Evolutionary conservation across 1,139 yeast species (phyloP), one percentile per base, ranked within the genome.

Genomic region (Blastobotrys capitulatus): DNA sequence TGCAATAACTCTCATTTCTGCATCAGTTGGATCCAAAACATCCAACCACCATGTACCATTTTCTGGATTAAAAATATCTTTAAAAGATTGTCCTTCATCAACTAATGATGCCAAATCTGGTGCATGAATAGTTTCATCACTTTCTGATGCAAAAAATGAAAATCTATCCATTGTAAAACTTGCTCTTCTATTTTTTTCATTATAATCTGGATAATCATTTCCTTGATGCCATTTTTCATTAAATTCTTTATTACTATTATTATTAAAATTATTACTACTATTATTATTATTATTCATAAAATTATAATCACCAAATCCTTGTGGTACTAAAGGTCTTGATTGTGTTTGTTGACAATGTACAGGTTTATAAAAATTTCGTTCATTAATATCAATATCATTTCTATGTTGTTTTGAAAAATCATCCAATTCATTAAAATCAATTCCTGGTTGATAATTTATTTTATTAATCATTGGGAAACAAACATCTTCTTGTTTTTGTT

Each of bases 1-100:
- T 26, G 95, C 82, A 15, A 92, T 63, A 0, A 86, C 94, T 64
- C 89, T 89, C 96, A 92, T 90, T 66, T 92, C 98, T 56, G 87
- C 96, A 60, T 90, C 98, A 0, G 96, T 86, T 2, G 98, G 98
- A 60, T 89, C 85, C 50, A 86, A 71, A 20, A 92, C 86, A 66
- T 92, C 98, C 10, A 92, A 74, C 97, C 98, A 92, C 77, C 77
- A 73, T 26, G 75, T 69, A 1, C 83, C 80, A 47, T 79, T 80
- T n/a, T 77, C 75, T 38, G 74, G 72, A 48, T 75, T 75, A 65
- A 89, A 88, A 42, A 88, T 67, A 26, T 81, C 80, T 52, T 79
- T 73, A 56, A 86, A 80, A 2, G 84, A 72, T 60, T 83, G 80
- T 2, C 81, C 85, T 1, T 83, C 82, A 18, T 73, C 72, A 5